These are phyloP conservation scores for Penicillium decumbens DNA, from an alignment of 2,329 filamentous ascomycete genomes.

Conservation along the genomic window DNA sequence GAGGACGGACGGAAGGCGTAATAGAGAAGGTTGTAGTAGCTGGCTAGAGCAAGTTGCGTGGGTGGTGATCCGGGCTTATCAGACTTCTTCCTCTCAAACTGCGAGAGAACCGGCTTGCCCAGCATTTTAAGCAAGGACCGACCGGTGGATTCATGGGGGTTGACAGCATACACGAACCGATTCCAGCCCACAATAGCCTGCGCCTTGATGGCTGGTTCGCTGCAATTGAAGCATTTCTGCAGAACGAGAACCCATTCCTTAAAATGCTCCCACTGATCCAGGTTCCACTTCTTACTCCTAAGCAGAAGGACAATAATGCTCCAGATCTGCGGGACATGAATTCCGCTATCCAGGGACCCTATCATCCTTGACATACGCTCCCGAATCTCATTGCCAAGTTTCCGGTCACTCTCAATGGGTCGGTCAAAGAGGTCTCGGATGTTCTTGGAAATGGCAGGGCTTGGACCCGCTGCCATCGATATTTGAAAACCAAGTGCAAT, in stretches of 20 bases:
- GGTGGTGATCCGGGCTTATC: slow-evolving; percentile 46
- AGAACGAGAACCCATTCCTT: slow-evolving; percentile 72
- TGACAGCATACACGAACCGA: slow-evolving; percentile 70
- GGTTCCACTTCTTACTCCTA: slow-evolving; percentile 55
- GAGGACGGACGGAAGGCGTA: slow-evolving; percentile 72
- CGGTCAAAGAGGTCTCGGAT: slow-evolving; percentile 53
- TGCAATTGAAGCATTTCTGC: slow-evolving; percentile 77
- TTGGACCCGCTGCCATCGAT: slow-evolving; percentile 63
- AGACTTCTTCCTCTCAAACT: slow-evolving; percentile 61
- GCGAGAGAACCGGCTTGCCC: slow-evolving; percentile 63
- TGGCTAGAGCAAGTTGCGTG: slow-evolving; percentile 61
- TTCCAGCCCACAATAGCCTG: slow-evolving; percentile 85
- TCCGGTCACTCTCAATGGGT: slow-evolving; percentile 51
- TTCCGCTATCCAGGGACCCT: slow-evolving; percentile 53
- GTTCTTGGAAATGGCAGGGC: slow-evolving; percentile 62
- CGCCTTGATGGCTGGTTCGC: slow-evolving; percentile 63
- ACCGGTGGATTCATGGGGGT: slow-evolving; percentile 57
- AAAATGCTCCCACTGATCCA: slow-evolving; percentile 67
- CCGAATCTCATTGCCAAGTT: slow-evolving; percentile 66
- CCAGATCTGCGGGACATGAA: slow-evolving; percentile 82
- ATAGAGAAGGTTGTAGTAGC: slow-evolving; percentile 76
- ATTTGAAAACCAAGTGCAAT: slow-evolving; percentile 70
- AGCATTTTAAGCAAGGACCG: slow-evolving; percentile 59
- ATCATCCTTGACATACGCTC: slow-evolving; percentile 65
- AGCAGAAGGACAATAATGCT: slow-evolving; percentile 74